Base-by-base conservation (phyloP, 192 early-diverging fungal species). In the Mortierella alpina region DNA sequence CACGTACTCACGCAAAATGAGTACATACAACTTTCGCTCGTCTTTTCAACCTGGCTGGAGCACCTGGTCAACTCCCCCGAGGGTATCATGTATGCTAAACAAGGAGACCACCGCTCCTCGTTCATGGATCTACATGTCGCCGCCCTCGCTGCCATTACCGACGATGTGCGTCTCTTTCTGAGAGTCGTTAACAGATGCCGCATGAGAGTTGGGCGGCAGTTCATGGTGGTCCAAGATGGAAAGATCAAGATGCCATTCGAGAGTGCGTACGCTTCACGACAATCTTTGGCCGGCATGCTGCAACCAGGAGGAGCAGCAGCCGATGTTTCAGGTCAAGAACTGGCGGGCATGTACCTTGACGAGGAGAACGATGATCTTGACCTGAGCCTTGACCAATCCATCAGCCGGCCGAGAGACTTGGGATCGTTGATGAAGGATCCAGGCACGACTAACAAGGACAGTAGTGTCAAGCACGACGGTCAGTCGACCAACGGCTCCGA, bases 131-230 rank as follows among this genome's bases (percentile, higher is more conserved):
- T 89, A 7, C 86, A 89, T 68, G 86, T 89, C 17, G 74, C 81
- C 4, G 59, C 89, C 10, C 49, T 90, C 61, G 85, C 89, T 51
- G 84, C 86, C 5, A 87, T 90, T 56, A 85, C 85, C 18, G 83
- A 89, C 44, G 89, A 90, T 65, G 79, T 88, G 6, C 72, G 89
- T 31, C 65, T 89, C 11, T 89, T 85, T 59, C 56, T 89, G 15
- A 70, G 89, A 39, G 84, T 90, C 5, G 83, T 85, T 46, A 90
- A 88, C 68, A 68, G 89, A 61, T 86, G 82, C 53, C 84, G 89
- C 11, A 90, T 90, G 89, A 73, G 89, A 9, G 86, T 90, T n/a
- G 88, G 88, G 20, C 88, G 88, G 45, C 87, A 88, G 53, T 90
- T 90, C 61, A 78, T 79, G 72, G 63, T 82, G 9, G 52, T 77